Evolutionary conservation across 2,329 filamentous ascomycete genomes (phyloP).

Genomic region (Fusarium mangiferae): DNA sequence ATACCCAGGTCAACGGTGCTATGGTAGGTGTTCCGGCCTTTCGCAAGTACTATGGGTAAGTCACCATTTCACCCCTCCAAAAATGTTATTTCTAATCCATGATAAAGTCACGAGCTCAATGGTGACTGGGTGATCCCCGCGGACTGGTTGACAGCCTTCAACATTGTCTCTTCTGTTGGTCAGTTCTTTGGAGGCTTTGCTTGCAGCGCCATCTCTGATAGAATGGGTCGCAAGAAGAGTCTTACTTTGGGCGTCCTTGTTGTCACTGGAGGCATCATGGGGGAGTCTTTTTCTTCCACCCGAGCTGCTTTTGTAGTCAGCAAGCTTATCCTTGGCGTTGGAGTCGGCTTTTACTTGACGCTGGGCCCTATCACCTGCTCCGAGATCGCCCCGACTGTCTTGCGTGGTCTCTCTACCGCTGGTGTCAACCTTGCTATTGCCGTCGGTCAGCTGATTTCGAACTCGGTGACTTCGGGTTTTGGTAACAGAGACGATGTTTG

Average conservation of each 20-base stretch:
- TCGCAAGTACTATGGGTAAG: background rate
- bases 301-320: background rate
- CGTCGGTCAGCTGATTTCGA: conserved; percentile 66
- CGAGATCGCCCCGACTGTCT: conserved; percentile 4
- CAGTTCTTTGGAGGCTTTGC: background rate
- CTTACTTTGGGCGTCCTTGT: background rate
- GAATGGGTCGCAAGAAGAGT: background rate
- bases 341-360: background rate
- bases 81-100: background rate
- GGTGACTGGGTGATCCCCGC: background rate
- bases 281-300: background rate
- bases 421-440: conserved; percentile 62
- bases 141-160: background rate
- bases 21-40: background rate
- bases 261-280: background rate
- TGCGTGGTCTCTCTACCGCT: conserved; percentile 59
- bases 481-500: conserved; percentile 60
- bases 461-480: conserved; percentile 66
- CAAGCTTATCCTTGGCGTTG: background rate
- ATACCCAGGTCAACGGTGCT: background rate
- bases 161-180: background rate
- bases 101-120: background rate
- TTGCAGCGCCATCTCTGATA: background rate
- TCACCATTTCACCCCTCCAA: background rate
- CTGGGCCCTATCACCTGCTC: background rate